Base-by-base conservation (phyloP, 306 rosid genomes). In the Sicyos edulis region DNA sequence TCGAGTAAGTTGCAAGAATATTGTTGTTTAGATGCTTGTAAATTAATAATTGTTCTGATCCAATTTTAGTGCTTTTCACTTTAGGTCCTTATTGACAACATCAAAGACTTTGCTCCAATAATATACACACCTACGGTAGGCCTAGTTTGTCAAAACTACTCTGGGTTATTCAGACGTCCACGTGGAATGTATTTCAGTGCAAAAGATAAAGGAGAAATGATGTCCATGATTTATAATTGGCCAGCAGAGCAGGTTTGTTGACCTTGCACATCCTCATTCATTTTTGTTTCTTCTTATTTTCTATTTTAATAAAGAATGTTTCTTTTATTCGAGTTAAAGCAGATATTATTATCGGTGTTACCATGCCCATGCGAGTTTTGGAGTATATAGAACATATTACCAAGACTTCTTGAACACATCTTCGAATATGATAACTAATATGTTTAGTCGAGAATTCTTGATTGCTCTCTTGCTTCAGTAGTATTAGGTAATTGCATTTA, bases 121-220 rank as follows among this genome's bases (percentile, higher is more conserved):
- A 95, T 95, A 78, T 95, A 95, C 83, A 95, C 99, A 55, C 99
- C 99, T 3, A 95, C 99, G 6, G 99, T 95, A 40, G 99, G 99
- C 73, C 81, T 91, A 67, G 99, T 95, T 12, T 91, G 99, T 75
- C 97, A 95, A 79, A 95, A 95, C 73, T 95, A 95, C 86, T 95
- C 97, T 0, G 99, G 99, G 37, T 83, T 95, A 61, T 95, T 87
- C 77, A 86, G 99, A 83, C 95, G 99, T 54, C 97, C 99, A 0
- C 99, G 99, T 3, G 99, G 99, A 63, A 95, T 95, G 99, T 95
- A 95, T 82, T 95, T 95, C 83, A 87, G 99, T 81, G 99, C 97
- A 58, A 95, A 85, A 83, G 99, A 95, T 83, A 95, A 88, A 80
- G 99, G 99, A 47, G 99, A 95, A 84, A 95, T 95, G 99, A 91